These are phyloP conservation scores for Curvularia sp. DNA, from an alignment of 2,329 filamentous ascomycete species.

Conservation along the genomic window DNA sequence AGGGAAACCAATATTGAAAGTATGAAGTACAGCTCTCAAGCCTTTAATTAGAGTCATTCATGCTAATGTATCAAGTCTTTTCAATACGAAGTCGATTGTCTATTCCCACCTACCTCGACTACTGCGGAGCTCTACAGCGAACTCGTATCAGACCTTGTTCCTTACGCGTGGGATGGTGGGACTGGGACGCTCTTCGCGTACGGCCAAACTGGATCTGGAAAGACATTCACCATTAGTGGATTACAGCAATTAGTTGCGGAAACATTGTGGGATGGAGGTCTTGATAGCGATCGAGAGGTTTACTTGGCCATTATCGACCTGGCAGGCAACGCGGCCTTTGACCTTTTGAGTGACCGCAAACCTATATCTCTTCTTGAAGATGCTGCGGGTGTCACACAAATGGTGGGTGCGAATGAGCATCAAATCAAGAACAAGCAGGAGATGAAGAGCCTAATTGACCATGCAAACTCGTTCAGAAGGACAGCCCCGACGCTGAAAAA, in stretches of 20 bases:
- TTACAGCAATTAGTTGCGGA: not conserved
- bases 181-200: not conserved
- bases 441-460: no score
- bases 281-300: not conserved
- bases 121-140: not conserved
- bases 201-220: not conserved
- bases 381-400: not conserved
- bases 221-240: not conserved
- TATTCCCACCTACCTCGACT: not conserved
- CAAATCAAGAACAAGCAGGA: no score
- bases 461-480: no score
- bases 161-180: not conserved
- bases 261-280: not conserved
- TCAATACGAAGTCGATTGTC: not conserved
- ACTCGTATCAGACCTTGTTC: not conserved
- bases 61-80: not conserved
- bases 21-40: not conserved
- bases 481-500: no score
- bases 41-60: not conserved
- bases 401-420: not conserved
- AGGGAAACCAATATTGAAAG: not conserved
- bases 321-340: not conserved
- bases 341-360: not conserved
- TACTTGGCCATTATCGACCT: not conserved
- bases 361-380: not conserved